phyloP scores from a whole-genome alignment of 768 basidiomycete genomes.

The Mycena olivaceomarginata region DNA sequence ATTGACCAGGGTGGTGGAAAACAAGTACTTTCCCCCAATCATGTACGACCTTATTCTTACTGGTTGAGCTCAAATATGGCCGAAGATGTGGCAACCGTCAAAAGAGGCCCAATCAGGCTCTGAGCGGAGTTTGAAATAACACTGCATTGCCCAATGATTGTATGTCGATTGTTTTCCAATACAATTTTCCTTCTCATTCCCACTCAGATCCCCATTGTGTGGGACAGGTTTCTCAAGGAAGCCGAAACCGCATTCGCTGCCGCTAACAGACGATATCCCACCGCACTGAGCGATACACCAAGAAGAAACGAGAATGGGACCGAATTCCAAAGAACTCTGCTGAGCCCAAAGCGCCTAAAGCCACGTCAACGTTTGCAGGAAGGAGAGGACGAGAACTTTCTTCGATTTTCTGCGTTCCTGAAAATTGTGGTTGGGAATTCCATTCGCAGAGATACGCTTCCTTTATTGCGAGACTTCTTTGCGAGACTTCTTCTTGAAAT shows the following conservation, averaged over 20 bases:
- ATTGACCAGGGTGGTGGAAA: neutral
- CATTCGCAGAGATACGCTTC: constrained; percentile 26
- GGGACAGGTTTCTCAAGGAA: constrained; percentile 26
- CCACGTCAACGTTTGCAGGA: constrained; percentile 29
- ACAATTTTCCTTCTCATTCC: too few relatives aligned
- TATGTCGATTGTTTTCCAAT: too few relatives aligned
- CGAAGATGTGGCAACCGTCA: neutral
- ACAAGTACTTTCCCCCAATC: neutral
- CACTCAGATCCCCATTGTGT: constrained; percentile 42
- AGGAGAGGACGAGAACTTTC: constrained; percentile 41
- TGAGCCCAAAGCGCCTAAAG: neutral
- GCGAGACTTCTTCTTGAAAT: constrained; percentile 27
- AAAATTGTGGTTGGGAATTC: constrained; percentile 43
- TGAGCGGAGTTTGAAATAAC: constrained; percentile 16
- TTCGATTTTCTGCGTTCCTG: constrained; percentile 43
- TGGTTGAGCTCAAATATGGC: constrained; percentile 3
- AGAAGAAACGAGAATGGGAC: neutral
- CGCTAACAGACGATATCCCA: neutral
- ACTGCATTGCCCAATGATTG: too few relatives aligned
- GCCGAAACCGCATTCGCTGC: neutral
- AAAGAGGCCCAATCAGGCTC: constrained; percentile 8
- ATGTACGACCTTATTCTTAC: neutral
- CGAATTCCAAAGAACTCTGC: neutral
- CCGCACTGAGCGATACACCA: neutral
- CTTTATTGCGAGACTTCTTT: too few relatives aligned